Base-by-base conservation (phyloP, 768 basidiomycete species). In the Porphyrellus cyaneotinctus region DNA sequence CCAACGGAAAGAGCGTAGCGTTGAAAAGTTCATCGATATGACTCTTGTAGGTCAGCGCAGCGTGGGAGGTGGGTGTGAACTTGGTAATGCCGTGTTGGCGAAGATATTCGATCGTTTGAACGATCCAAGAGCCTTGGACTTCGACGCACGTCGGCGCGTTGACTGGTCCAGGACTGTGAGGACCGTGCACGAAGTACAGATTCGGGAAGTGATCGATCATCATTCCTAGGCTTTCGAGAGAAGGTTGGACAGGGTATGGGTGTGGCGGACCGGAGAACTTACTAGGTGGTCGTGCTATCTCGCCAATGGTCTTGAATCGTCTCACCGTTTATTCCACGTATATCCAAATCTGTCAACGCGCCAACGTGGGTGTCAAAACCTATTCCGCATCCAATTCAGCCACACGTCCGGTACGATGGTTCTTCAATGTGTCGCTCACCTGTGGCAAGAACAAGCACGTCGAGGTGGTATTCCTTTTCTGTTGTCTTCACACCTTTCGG, bases 301-400 rank as follows among this genome's bases (percentile, higher is more conserved):
- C 9, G n/a, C 53, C 60, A 61, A 14, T 59, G 61, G 3, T 61
- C 51, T 28, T 45, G 53, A 17, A 56, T 56, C 3, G 47, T 56
- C 47, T 56, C 47, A 4, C 50, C 56, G 7, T 43, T 13, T 15
- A 50, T 0, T 1, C 60, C 53, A 37, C 48, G 60, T 23, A 62
- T 20, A 38, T 62, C 50, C 6, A 62, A 4, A 12, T 54, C 50
- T 0, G 47, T 8, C 17, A 59, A 43, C 4, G 33, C 32, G 1
- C 61, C 57, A 15, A 10, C 33, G 7, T 54, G 17, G 1, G 35
- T 38, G 15, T 59, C 53, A 18, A 49, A 58, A n/a, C 48, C 51
- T 46, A 12, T 38, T 5, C 17, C 3, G 17, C 5, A 17, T 17
- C 32, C 30, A 33, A 8, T 15, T 36, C 14, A n/a, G 17, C 8